These are phyloP conservation scores for Nematocida parisii DNA, from an alignment of 371 early-diverging fungal species.

Conservation along the genomic window DNA sequence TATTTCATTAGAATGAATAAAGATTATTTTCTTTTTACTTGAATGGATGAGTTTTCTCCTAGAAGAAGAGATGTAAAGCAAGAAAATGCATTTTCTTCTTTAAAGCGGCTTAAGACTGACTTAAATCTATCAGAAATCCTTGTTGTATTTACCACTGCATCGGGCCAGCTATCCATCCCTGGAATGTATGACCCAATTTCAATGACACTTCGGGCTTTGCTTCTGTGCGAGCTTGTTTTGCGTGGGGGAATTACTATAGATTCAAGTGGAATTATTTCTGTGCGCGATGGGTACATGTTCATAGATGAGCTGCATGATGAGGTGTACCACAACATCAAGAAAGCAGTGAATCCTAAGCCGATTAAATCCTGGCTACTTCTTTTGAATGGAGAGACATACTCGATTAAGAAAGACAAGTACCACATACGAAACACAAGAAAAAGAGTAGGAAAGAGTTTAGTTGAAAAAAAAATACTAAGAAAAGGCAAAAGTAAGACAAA, in stretches of 20 bases:
- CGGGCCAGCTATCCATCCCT: not conserved
- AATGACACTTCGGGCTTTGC: conserved; percentile 30
- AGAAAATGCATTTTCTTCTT: conserved; percentile 20
- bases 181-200: conserved; percentile 45
- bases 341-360: not conserved
- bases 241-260: conserved; percentile 8
- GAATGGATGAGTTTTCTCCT: conserved; percentile 44
- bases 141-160: conserved; percentile 32
- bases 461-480: conserved; percentile 48
- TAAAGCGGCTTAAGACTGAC: conserved; percentile 3
- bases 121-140: conserved; percentile 46
- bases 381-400: conserved; percentile 51
- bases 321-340: conserved; percentile 17
- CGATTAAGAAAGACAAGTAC: conserved; percentile 44
- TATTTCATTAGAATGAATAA: conserved; percentile 26
- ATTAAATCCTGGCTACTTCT: conserved; percentile 37
- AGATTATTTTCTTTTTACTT: conserved; percentile 54
- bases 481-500: conserved; percentile 30
- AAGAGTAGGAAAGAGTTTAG: conserved; percentile 9
- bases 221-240: conserved; percentile 40
- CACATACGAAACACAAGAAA: conserved; percentile 45
- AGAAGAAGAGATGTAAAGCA: conserved; percentile 43
- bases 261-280: not conserved
- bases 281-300: conserved; percentile 5
- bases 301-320: conserved; percentile 44